Evolutionary conservation across 345 rosid genomes (phyloP).

Genomic region (Arabidopsis arenosa): DNA sequence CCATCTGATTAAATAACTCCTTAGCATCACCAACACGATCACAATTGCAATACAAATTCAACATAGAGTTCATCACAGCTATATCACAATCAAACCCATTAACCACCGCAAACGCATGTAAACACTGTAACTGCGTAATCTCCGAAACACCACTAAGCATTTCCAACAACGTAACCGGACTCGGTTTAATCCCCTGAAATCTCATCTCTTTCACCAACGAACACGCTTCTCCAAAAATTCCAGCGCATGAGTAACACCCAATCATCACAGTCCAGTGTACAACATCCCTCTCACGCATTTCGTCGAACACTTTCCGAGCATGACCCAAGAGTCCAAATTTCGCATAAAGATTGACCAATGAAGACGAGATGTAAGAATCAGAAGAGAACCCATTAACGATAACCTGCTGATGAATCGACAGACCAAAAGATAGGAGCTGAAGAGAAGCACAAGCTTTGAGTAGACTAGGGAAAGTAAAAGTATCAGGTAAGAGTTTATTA

Average conservation of each 20-base stretch:
- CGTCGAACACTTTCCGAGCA: slow-evolving; percentile 60
- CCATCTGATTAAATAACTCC: slow-evolving; percentile 55
- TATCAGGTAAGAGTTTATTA: slow-evolving; percentile 42
- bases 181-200: slow-evolving; percentile 48
- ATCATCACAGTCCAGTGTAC: slow-evolving; percentile 61
- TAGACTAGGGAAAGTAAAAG: slow-evolving; percentile 57
- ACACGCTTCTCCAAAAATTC: slow-evolving; percentile 45
- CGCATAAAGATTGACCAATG: slow-evolving; percentile 54
- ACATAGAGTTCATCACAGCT: slow-evolving; percentile 50
- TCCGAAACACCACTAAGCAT: slow-evolving; percentile 53
- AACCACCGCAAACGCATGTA: slow-evolving; percentile 54
- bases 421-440: slow-evolving; percentile 50
- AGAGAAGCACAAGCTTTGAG: slow-evolving; percentile 63
- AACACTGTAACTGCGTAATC: slow-evolving; percentile 49
- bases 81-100: slow-evolving; percentile 54
- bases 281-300: slow-evolving; percentile 54
- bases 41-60: slow-evolving; percentile 56
- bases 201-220: slow-evolving; percentile 56
- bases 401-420: slow-evolving; percentile 55
- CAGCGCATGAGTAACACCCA: slow-evolving; percentile 56
- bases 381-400: slow-evolving; percentile 59
- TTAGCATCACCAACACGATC: slow-evolving; percentile 51
- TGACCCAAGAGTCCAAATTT: slow-evolving; percentile 38
- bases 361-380: slow-evolving; percentile 57
- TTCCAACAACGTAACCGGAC: slow-evolving; percentile 61